phyloP scores from a whole-genome alignment of 1,139 yeast species.

The Candida labiduridarum region DNA sequence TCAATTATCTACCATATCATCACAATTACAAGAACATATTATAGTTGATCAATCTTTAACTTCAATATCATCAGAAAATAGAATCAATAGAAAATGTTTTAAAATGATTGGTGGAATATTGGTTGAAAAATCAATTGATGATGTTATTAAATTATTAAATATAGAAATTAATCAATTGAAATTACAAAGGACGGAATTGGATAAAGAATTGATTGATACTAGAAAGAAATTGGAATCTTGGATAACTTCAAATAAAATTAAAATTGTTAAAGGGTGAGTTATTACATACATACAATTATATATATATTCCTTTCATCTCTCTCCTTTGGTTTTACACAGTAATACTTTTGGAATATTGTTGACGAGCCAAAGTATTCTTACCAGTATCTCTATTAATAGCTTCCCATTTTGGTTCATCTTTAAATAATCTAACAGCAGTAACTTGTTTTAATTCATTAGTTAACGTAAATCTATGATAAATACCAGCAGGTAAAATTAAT shows the following conservation, averaged over 20 bases:
- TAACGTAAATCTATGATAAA: constrained; percentile 88
- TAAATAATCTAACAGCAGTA: constrained; percentile 80
- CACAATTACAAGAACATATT: constrained; percentile 45
- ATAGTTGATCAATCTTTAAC: constrained; percentile 40
- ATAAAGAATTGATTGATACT: constrained; percentile 46
- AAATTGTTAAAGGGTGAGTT: constrained; percentile 47
- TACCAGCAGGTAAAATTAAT: constrained; percentile 83
- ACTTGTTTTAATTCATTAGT: constrained; percentile 59
- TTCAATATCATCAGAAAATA: constrained; percentile 33
- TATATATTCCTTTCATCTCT: too few relatives aligned
- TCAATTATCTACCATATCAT: constrained; percentile 52
- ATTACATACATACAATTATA: background rate
- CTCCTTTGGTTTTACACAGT: constrained; percentile 18
- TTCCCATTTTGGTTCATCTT: constrained; percentile 96
- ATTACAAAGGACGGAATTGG: constrained; percentile 47
- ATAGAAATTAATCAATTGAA: constrained; percentile 54
- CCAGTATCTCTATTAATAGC: constrained; percentile 67
- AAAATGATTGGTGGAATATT: constrained; percentile 95
- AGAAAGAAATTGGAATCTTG: constrained; percentile 65
- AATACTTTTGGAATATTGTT: constrained; percentile 30
- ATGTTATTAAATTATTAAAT: constrained; percentile 68
- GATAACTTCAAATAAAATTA: constrained; percentile 68
- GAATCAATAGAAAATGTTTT: constrained; percentile 74
- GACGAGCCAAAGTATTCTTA: constrained; percentile 30
- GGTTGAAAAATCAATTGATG: constrained; percentile 78